Evolutionary conservation across 148 eudicot genomes (phyloP).

Genomic region (Limonium bicolor): DNA sequence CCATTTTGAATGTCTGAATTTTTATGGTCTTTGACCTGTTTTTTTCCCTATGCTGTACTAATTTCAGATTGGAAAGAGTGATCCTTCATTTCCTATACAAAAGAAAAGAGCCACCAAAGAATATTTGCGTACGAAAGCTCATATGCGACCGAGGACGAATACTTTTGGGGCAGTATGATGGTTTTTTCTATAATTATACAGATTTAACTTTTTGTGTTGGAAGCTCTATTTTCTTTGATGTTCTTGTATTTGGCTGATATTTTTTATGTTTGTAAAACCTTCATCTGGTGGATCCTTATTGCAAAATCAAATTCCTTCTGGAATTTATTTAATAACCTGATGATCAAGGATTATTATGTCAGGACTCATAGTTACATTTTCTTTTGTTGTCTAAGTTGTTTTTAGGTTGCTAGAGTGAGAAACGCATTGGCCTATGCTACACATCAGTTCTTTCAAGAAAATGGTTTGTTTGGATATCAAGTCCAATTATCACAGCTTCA

Average conservation of each 20-base stretch:
- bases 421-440: slow-evolving; percentile 93
- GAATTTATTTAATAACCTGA: no score
- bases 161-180: slow-evolving; percentile 93
- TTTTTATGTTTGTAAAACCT: no score
- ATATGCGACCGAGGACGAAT: slow-evolving; percentile 96
- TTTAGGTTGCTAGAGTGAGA: slow-evolving; percentile 93
- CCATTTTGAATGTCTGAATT: not conserved
- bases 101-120: slow-evolving; percentile 93
- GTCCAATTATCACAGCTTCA: slow-evolving; percentile 92
- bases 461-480: slow-evolving; percentile 96
- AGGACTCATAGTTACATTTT: slow-evolving; percentile 5
- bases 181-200: no score
- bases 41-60: not conserved
- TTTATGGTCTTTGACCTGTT: not conserved
- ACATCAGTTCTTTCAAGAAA: slow-evolving; percentile 91
- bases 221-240: no score
- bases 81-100: slow-evolving; percentile 89
- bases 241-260: no score
- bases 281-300: no score
- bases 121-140: slow-evolving; percentile 94
- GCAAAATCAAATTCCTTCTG: no score
- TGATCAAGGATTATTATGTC: slow-evolving; percentile 2
- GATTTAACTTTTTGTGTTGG: no score
- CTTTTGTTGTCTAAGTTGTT: slow-evolving; percentile 19
- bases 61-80: slow-evolving; percentile 71